Evolutionary conservation across 495 filamentous ascomycete genomes (phyloP), one percentile per base, ranked within the genome.

Genomic region (Darksidea phi): DNA sequence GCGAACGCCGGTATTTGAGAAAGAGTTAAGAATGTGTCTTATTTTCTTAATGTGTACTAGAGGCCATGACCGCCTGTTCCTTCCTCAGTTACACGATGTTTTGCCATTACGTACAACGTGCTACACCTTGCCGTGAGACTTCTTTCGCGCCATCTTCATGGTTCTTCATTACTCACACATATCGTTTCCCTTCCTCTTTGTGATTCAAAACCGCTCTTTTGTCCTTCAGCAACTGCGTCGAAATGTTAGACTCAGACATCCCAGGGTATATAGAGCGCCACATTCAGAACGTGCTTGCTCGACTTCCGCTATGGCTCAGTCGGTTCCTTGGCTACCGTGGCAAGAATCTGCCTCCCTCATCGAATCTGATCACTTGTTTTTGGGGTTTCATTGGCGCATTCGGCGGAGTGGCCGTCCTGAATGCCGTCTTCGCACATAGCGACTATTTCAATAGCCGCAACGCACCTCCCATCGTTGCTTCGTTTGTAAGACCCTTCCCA

Each of bases 331-430:
- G 57, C 26, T 46, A 60, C 21, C 57, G 57, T 17, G 17, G 34
- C 5, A 20, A 54, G 48, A 52, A 45, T 36, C 48, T 46, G 1
- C 6, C 24, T 5, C 57, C 57, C 6, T 34, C 49, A 2, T 26
- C 49, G 20, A 13, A n/a, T 10, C 48, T 20, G 12, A 25, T 54
- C 20, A 28, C 48, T 6, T 59, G 21, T 26, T 42, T 59, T 1
- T 60, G 62, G 56, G 48, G 43, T 24, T 49, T 59, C 23, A 38
- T 65, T 23, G 57, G 56, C 13, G 48, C 56, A 2, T 60, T 65
- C 46, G 42, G 62, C 13, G 57, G 61, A 3, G 26, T 64, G 17
- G 37, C 8, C 8, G 28, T 47, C 6, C 46, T 65, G 3, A 24
- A 43, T 15, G 62, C 62, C 18, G 49, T 65, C 7, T 61, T 60